Conservation (phyloP, 495 filamentous ascomycete genomes). For the Amniculicola lignicola region DNA sequence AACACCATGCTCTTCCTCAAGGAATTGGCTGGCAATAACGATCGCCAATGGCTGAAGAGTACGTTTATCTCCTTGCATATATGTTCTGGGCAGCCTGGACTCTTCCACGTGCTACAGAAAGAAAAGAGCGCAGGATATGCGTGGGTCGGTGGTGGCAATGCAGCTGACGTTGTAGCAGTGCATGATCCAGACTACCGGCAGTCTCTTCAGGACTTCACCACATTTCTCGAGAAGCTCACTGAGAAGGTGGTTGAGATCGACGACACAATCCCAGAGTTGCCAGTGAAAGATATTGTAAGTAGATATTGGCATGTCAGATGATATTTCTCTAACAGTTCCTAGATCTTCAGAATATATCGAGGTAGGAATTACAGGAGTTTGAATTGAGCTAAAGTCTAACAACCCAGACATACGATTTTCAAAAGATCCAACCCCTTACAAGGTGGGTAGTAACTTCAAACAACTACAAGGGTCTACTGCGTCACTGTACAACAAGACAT, state of each 20-base stretch:
- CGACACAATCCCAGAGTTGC: conserved; percentile 76
- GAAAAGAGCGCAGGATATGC: too few species aligned
- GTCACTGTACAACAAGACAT: conserved; percentile 5
- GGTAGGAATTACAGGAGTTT: conserved; percentile 50
- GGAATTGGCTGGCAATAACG: conserved; percentile 74
- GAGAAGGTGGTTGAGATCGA: conserved; percentile 67
- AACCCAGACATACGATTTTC: conserved; percentile 30
- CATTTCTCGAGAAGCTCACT: conserved; percentile 67
- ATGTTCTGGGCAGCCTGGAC: neutral
- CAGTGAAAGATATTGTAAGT: conserved; percentile 71
- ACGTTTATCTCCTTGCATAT: conserved; percentile 29
- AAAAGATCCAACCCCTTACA: conserved; percentile 76
- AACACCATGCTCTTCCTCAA: conserved; percentile 77
- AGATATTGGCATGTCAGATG: neutral
- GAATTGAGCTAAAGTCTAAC: neutral
- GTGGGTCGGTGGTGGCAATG: too few species aligned
- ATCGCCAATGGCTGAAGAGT: conserved; percentile 80
- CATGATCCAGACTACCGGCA: conserved; percentile 74
- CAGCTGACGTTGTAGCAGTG: conserved; percentile 44
- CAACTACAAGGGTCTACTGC: neutral
- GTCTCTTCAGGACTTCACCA: conserved; percentile 73
- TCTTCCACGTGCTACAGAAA: too few species aligned
- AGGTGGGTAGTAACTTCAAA: conserved; percentile 49
- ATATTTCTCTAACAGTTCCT: neutral
- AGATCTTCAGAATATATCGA: conserved; percentile 81